Percentiles rank a stretch among this genome's conserved stretches.
phyloP scores from a whole-genome alignment of 805 yeast genomes.

The Helenozyma rhizophorensis region DNA sequence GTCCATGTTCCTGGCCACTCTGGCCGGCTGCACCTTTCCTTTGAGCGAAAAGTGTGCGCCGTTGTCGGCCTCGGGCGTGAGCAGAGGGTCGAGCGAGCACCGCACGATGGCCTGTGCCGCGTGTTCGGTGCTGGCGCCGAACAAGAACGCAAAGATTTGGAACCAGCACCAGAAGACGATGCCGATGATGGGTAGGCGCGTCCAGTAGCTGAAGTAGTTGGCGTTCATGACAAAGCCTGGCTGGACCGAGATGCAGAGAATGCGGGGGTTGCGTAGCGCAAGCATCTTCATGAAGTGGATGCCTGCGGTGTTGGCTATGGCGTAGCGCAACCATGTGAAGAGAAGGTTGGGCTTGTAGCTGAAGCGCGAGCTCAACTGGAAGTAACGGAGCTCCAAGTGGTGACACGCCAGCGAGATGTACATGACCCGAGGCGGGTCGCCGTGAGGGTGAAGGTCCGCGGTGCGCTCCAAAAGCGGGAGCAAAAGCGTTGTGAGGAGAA shows the following conservation, averaged over 20 bases:
- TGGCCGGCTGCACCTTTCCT: constrained; percentile 48
- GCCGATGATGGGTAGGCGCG: constrained; percentile 75
- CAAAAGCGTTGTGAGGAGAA: constrained; percentile 59
- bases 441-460: constrained; percentile 19
- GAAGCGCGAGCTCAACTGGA: constrained; percentile 46
- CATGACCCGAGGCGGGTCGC: constrained; percentile 50
- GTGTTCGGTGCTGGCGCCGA: constrained; percentile 70
- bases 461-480: constrained; percentile 48
- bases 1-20: constrained; percentile 50
- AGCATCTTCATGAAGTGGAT: constrained; percentile 68
- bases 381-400: constrained; percentile 44
- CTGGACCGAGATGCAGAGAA: constrained; percentile 63
- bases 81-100: constrained; percentile 53
- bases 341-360: constrained; percentile 59
- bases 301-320: constrained; percentile 71
- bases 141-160: constrained; percentile 61
- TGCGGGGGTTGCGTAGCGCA: constrained; percentile 61
- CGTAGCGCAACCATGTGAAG: constrained; percentile 76
- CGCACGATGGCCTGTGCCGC: constrained; percentile 64
- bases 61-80: constrained; percentile 51
- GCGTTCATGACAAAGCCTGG: constrained; percentile 89
- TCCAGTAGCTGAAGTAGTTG: constrained; percentile 70
- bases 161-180: constrained; percentile 66
- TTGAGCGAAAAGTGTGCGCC: constrained; percentile 62
- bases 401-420: constrained; percentile 67